Evolutionary conservation across 805 yeast genomes (phyloP), one percentile per base, ranked within the genome.

Genomic region (Torulaspora quercuum): DNA sequence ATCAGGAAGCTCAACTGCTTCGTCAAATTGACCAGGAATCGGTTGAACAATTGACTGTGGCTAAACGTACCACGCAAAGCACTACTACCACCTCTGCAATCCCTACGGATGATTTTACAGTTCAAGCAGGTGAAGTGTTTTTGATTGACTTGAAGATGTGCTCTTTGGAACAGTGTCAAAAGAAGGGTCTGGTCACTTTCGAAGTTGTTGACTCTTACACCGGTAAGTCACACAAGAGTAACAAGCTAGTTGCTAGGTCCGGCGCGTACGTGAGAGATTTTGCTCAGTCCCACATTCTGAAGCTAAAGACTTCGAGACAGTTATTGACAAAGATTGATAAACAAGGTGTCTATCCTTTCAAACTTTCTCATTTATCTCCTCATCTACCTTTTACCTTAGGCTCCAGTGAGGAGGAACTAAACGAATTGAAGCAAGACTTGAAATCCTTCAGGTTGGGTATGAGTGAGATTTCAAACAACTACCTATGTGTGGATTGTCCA

Each of bases 271-370:
- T 85, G 41, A 78, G 98, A 62, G 97, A 90, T 63, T 85, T 78
- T 59, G 84, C 94, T n/a, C 76, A 85, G 43, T 68, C 73, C 27
- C 85, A 89, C 59, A 80, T 76, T 41, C 73, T 90, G 56, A 87
- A 81, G 56, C 68, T 90, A 51, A 80, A 75, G 57, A 70, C 85
- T 15, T 72, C 95, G 7, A 77, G 95, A 61, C 73, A 72, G 44
- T 69, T 88, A 38, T 69, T 89, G 48, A 69, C 77, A 21, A 74
- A 74, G 42, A 75, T 86, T 48, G 95, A 88, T 63, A 76, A 74
- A 49, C 68, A 74, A 31, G 84, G 95, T 17, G 97, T 92, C 21
- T 90, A 77, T 63, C 97, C 98, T 39, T 86, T 90, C 71, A 90
- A 87, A 64, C 71, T 89, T 49, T 71, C 87, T 24, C 82, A 85